phyloP scores from a whole-genome alignment of 1,139 yeast genomes.

The Pichia sp. region DNA sequence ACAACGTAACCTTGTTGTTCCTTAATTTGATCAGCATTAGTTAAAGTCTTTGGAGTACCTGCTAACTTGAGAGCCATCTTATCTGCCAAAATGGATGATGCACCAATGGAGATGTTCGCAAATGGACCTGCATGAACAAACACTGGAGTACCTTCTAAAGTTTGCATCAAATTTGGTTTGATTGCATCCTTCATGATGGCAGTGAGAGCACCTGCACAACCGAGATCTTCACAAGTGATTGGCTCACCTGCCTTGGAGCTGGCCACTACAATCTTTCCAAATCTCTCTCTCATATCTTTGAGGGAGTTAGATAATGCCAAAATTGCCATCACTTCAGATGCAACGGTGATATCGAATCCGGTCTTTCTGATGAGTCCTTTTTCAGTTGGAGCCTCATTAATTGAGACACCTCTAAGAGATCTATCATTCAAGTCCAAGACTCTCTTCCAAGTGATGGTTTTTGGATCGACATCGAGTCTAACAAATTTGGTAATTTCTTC shows the following conservation, averaged over 20 bases:
- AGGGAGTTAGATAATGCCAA: constrained; percentile 82
- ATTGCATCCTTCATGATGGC: constrained; percentile 95
- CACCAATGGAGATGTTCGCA: constrained; percentile 97
- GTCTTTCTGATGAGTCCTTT: constrained; percentile 84
- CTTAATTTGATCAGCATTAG: constrained; percentile 36
- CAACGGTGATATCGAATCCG: constrained; percentile 96
- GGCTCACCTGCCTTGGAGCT: constrained; percentile 79
- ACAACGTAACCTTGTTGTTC: constrained; percentile 84
- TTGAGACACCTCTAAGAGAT: constrained; percentile 82
- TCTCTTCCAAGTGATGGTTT: constrained; percentile 92
- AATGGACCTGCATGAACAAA: constrained; percentile 98
- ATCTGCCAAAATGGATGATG: constrained; percentile 91
- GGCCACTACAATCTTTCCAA: constrained; percentile 89
- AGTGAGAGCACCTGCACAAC: constrained; percentile 95
- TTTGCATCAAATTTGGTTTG: constrained; percentile 97
- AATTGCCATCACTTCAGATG: constrained; percentile 97
- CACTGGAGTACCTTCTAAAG: constrained; percentile 97
- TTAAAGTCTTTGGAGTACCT: constrained; percentile 38
- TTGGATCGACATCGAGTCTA: constrained; percentile 88
- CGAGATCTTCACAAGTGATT: constrained; percentile 91
- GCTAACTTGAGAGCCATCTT: constrained; percentile 83
- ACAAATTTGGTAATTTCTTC: constrained; percentile 76
- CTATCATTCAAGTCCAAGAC: constrained; percentile 96
- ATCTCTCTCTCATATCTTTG: constrained; percentile 81
- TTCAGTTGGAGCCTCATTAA: constrained; percentile 93